Base-by-base conservation (phyloP, 768 basidiomycete genomes). In the Tricholoma hemisulphureum region DNA sequence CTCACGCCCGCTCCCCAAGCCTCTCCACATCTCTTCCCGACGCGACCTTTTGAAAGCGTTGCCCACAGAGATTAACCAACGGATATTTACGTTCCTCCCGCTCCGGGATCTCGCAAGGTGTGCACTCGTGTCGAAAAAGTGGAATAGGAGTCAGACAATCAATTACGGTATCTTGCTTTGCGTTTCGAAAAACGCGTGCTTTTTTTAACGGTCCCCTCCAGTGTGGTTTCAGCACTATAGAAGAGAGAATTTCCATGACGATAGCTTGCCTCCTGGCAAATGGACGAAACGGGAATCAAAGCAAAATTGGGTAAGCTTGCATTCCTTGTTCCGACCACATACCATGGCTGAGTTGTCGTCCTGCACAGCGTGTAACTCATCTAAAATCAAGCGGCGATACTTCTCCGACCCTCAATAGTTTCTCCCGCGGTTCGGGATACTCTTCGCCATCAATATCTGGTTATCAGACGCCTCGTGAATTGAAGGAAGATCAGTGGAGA, bases 241-340 rank as follows among this genome's bases (percentile, higher is more conserved):
- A 55, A 91, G 88, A 62, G 91, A 94, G 60, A 86, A 89, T 63
- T 92, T 97, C 62, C 87, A 92, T 43, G 89, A 93, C 60, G 85
- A 87, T 28, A 86, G 83, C 57, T 70, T 91, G 50, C 88, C 89
- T 3, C 81, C 86, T 9, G 91, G 88, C 32, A 94, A 94, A 71
- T 97, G 94, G 94, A 90, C 93, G 8, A 91, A 90, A 67, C 80
- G 88, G 56, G 94, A 97, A 71, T 94, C 92, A n/a, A 97, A 94
- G 69, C 89, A 93, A 72, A 88, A 88, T 62, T 97, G 94, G 94
- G 89, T 86, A 61, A 21, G 75, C n/a, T 79, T 58, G 6, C 51
- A 49, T 45, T 61, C 41, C 7, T 32, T 8, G 26, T 3, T 45
- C 60, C 8, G 53, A 43, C 39, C 34, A 46, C 35, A 16, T 23